Evolutionary conservation across 352 stramenopile genomes (phyloP), one percentile per base, ranked within the genome.

Genomic region (Stephanocyclus meneghinianus): DNA sequence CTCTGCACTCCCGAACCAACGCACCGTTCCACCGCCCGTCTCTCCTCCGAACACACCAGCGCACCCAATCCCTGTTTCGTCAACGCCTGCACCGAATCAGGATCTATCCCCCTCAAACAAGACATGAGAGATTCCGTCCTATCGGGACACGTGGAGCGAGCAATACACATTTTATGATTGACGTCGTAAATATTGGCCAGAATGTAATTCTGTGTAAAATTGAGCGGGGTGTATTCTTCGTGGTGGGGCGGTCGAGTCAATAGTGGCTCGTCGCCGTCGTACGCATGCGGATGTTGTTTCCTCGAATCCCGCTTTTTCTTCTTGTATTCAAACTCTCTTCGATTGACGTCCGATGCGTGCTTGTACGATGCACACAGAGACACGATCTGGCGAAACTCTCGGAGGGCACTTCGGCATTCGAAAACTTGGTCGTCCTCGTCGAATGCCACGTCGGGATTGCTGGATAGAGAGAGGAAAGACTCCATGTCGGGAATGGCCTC

Each of bases 11-110:
- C 47, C 56, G 32, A 60, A 48, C 81, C 81, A n/a, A 86, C 64
- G 78, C 81, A 88, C 45, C 77, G 50, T 65, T 88, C 81, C 35
- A 88, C 37, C n/a, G 64, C 71, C 45, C 81, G 60, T 50, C 74
- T 51, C 57, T 88, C 81, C 16, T 83, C 68, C 45, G 74, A 47
- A 65, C 76, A 83, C 15, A 83, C 35, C 26, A 60, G 55, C 7
- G 61, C 21, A 35, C 61, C 76, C 4, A 78, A 10, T 37, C 62
- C 76, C 37, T 78, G 47, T n/a, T 83, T 13, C 18, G 50, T 26
- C 61, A 83, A 48, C 1, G 26, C 8, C 30, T 64, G 10, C 4
- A 56, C 61, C 50, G 47, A 37, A 35, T n/a, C 6, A 37, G 61
- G 60, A 71, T 78, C 44, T 18, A 68, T 32, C 8, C 37, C 40